Evolutionary conservation across 148 eudicot species (phyloP), one percentile per base, ranked within the genome.

Genomic region (Rhododendron simsii): DNA sequence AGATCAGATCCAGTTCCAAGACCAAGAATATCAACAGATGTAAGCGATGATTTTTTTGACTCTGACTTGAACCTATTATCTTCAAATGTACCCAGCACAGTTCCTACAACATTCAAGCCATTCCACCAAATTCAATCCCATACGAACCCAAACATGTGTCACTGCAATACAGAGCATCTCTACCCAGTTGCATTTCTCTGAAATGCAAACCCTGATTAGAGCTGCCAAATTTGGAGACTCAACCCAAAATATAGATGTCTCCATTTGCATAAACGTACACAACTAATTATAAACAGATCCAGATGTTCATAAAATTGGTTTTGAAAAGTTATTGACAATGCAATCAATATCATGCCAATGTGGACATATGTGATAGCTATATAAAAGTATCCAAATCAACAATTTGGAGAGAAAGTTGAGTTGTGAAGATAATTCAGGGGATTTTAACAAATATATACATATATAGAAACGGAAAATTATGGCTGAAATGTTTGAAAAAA

Each of bases 11-110:
- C 96, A 89, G 89, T 87, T 86, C 98, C 99, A 89, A 97, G 92
- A 81, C 99, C 99, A 91, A 97, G 86, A 89, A 97, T 93, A 86
- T 97, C 99, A 87, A 95, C 91, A 81, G 94, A 92, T 83, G 89
- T 89, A 48, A 95, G 90, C 28, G 89, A 51, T 80, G 99, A 88
- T 91, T 91, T 41, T 5, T 95, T 97, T 74, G 95, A 91, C 73
- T 95, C 99, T 3, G 96, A 94, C 89, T 93, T 95, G 84, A 94
- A 97, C 88, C 98, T 93, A 80, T 73, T 90, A 90, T 97, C 98
- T 87, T 97, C 99, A 84, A 91, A 93, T 30, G 91, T 88, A 28
- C 96, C 98, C 80, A 93, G 91, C 82, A 94, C 59, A 53, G 95
- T 90, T 83, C 99, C 99, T 96, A 77, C 30, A 39, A 48, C 1